These are phyloP conservation scores for Cladosporium sp. DNA, from an alignment of 2,329 filamentous ascomycete species.

Conservation along the genomic window DNA sequence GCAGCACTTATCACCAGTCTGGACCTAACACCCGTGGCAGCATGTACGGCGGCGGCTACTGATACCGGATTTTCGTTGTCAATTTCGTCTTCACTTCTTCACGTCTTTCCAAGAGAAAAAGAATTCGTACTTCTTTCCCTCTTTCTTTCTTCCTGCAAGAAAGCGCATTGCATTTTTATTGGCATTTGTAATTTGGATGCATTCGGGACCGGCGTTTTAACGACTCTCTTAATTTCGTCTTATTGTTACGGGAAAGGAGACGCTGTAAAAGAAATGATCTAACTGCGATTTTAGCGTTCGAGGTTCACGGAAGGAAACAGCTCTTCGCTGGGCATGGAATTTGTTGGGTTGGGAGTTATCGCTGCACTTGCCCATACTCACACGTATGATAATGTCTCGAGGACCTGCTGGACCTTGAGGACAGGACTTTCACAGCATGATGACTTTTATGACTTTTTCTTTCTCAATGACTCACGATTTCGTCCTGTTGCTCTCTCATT, in stretches of 20 bases:
- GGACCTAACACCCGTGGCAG: constrained; percentile 17
- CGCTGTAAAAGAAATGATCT: not conserved
- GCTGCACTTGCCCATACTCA: not conserved
- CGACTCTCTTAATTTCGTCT: not conserved
- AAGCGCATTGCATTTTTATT: constrained; percentile 38
- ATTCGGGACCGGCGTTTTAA: constrained; percentile 2
- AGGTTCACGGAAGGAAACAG: not conserved
- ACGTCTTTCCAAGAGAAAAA: not conserved
- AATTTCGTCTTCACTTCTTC: constrained; percentile 9
- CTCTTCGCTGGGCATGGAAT: not conserved
- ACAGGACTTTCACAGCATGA: not conserved
- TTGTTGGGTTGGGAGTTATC: not conserved
- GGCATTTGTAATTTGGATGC: constrained; percentile 79
- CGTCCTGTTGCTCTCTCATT: too few species aligned
- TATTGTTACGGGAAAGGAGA: too few species aligned
- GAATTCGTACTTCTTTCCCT: constrained; percentile 36
- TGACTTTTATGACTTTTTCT: not conserved
- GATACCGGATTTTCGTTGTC: constrained; percentile 9
- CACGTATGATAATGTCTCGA: not conserved
- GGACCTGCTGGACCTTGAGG: not conserved
- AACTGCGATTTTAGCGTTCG: not conserved
- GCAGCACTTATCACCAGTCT: constrained; percentile 38
- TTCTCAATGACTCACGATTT: not conserved
- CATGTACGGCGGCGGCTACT: constrained; percentile 11
- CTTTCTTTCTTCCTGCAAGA: constrained; percentile 32